Conservation (phyloP, 139 green algal species). For the Pseudopediastrum boryanum region DNA sequence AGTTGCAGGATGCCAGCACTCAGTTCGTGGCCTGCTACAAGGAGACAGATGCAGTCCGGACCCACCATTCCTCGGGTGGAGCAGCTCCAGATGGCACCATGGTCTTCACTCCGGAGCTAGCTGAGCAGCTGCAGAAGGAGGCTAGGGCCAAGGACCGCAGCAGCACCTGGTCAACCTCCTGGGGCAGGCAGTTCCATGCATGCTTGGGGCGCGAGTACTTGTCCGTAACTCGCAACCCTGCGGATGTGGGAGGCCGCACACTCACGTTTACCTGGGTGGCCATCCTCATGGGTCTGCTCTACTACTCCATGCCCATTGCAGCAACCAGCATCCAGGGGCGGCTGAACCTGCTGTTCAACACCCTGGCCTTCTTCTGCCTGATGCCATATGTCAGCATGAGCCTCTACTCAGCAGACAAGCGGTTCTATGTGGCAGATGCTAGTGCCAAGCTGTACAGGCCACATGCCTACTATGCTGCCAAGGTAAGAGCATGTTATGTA, state of each 20-base stretch:
- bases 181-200: constrained; percentile 39
- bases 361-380: constrained; percentile 67
- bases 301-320: constrained; percentile 41
- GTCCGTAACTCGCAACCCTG: constrained; percentile 53
- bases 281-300: constrained; percentile 54
- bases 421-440: constrained; percentile 49
- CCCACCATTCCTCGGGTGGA: no score
- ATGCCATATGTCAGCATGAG: constrained; percentile 74
- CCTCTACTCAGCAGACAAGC: constrained; percentile 67
- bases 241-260: constrained; percentile 50
- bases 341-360: constrained; percentile 56
- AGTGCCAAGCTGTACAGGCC: constrained; percentile 42
- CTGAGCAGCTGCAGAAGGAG: no score
- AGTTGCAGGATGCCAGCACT: constrained; percentile 40
- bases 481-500: no score
- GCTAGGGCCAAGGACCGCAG: no score
- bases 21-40: constrained; percentile 45
- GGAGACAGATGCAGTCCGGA: no score
- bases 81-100: no score
- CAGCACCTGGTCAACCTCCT: constrained; percentile 39
- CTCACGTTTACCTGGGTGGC: constrained; percentile 56
- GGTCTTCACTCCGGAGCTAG: no score
- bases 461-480: constrained; percentile 52
- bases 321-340: constrained; percentile 31
- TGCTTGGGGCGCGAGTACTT: constrained; percentile 41